Evolutionary conservation across 371 early-diverging fungal genomes (phyloP).

Genomic region (Mortierella sp.): DNA sequence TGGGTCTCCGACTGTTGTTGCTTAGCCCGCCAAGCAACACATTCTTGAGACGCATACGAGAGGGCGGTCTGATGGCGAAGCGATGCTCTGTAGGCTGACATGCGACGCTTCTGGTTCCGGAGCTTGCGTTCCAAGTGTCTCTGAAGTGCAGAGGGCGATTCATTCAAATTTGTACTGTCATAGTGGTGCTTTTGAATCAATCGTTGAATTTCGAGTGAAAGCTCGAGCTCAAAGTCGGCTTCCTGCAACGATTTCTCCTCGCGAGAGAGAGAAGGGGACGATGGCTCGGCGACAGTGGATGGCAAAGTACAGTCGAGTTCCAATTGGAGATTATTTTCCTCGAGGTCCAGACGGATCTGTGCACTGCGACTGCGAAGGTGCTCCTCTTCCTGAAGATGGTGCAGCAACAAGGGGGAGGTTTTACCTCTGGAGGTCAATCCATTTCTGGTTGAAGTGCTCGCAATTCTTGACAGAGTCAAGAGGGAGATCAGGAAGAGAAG

Average conservation of each 20-base stretch:
- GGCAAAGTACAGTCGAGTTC: constrained; percentile 29
- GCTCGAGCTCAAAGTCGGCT: constrained; percentile 54
- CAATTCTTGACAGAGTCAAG: constrained; percentile 36
- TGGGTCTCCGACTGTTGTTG: constrained; percentile 10
- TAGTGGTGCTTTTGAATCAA: constrained; percentile 23
- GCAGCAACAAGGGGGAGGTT: constrained; percentile 6
- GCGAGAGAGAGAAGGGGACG: constrained; percentile 4
- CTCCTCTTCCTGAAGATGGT: constrained; percentile 49
- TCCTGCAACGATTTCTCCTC: constrained; percentile 39
- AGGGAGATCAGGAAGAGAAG: constrained; percentile 43
- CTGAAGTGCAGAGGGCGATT: constrained; percentile 47
- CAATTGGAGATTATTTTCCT: constrained; percentile 47
- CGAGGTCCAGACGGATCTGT: constrained; percentile 40
- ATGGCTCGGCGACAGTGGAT: not conserved
- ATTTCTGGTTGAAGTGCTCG: not conserved
- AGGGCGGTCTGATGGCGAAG: constrained; percentile 30
- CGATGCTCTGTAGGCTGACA: constrained; percentile 30
- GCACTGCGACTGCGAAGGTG: constrained; percentile 36
- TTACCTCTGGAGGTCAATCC: not conserved
- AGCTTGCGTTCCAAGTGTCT: constrained; percentile 42
- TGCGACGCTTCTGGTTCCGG: constrained; percentile 29
- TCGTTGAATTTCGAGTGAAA: constrained; percentile 38
- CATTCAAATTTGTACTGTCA: constrained; percentile 47
- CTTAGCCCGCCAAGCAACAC: constrained; percentile 46
- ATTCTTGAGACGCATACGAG: constrained; percentile 45